These are phyloP conservation scores for Diacronema lutheri DNA, from an alignment of 78 protist species.

Conservation along the genomic window DNA sequence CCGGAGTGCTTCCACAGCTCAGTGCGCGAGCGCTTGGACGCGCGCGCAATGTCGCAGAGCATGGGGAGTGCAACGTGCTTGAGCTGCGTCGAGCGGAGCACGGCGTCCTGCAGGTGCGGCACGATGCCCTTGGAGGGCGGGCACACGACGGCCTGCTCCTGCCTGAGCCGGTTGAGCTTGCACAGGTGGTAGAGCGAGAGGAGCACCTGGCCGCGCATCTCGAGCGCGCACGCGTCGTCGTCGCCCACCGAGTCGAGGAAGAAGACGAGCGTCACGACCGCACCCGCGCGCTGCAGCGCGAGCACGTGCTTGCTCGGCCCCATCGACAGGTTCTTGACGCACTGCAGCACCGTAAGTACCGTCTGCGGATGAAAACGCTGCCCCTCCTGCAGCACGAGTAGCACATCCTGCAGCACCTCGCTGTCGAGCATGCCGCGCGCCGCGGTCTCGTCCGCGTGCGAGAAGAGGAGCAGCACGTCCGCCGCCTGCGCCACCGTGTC, in stretches of 20 bases:
- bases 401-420: background rate
- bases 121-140: constrained; percentile 56
- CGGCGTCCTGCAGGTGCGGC: constrained; percentile 55
- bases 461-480: background rate
- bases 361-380: background rate
- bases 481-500: background rate
- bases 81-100: constrained; percentile 48
- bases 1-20: constrained; percentile 59
- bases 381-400: background rate
- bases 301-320: constrained; percentile 61
- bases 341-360: constrained; percentile 7
- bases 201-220: constrained; percentile 63
- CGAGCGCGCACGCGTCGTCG: background rate
- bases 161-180: constrained; percentile 73
- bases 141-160: constrained; percentile 76
- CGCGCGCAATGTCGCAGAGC: constrained; percentile 78
- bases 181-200: constrained; percentile 78
- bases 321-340: constrained; percentile 64
- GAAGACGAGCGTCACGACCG: constrained; percentile 53
- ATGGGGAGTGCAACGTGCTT: constrained; percentile 78
- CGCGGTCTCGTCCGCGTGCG: background rate
- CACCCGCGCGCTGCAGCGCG: constrained; percentile 59
- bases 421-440: background rate
- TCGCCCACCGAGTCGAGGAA: constrained; percentile 23
- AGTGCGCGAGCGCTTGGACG: constrained; percentile 56